Conservation (phyloP, 1,284 basidiomycete genomes). For the Pulchroboletus neoregius region DNA sequence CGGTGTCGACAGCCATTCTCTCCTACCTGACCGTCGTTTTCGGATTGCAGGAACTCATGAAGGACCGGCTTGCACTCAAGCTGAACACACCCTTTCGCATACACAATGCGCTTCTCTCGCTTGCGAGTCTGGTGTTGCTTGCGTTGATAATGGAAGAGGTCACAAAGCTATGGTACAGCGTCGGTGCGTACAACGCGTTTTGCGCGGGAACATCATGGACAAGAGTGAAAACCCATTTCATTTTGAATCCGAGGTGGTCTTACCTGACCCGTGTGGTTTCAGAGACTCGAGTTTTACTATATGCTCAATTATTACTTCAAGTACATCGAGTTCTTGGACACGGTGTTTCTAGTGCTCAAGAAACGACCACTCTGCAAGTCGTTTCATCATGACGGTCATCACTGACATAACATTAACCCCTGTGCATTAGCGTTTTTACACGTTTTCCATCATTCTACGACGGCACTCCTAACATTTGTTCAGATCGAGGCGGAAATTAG, state of each 20-base stretch:
- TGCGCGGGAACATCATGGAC: conserved; percentile 83
- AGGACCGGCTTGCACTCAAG: conserved; percentile 66
- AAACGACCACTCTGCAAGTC: conserved; percentile 88
- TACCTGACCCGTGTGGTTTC: conserved; percentile 11
- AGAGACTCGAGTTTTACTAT: conserved; percentile 89
- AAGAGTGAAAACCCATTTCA: conserved; percentile 47
- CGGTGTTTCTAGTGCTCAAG: conserved; percentile 93
- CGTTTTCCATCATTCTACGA: conserved; percentile 97
- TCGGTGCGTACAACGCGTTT: conserved; percentile 75
- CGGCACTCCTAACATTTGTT: conserved; percentile 88
- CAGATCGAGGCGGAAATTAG: conserved; percentile 88
- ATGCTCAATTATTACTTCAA: conserved; percentile 98
- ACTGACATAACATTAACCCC: background rate
- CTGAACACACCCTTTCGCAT: conserved; percentile 83
- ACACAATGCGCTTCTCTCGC: conserved; percentile 86
- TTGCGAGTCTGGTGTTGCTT: conserved; percentile 79
- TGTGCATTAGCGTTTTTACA: conserved; percentile 79
- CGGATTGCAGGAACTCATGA: conserved; percentile 83
- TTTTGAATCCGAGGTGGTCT: background rate
- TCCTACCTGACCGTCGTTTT: conserved; percentile 89
- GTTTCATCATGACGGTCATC: conserved; percentile 2
- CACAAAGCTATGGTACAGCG: conserved; percentile 63
- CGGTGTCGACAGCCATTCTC: conserved; percentile 65
- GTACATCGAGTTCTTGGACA: conserved; percentile 90
- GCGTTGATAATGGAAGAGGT: conserved; percentile 86